Evolutionary conservation across 1,284 basidiomycete species (phyloP).

Genomic region (Boletellus sp.): DNA sequence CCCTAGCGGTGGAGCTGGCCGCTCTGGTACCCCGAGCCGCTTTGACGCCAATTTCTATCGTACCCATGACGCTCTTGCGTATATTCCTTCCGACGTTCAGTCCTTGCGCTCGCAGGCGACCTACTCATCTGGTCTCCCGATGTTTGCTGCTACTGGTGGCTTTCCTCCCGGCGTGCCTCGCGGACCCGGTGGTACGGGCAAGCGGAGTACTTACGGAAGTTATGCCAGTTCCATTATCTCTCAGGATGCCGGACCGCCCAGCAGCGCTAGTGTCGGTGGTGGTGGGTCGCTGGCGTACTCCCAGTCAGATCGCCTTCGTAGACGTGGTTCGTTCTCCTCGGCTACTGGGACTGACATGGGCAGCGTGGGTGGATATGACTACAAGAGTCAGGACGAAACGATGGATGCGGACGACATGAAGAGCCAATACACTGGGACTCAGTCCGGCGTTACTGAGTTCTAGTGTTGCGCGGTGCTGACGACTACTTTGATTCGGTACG

Average conservation of each 20-base stretch:
- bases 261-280: slow-evolving; percentile 44
- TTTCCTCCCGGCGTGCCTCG: slow-evolving; percentile 64
- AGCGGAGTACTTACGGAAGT: slow-evolving; percentile 74
- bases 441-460: slow-evolving; percentile 80
- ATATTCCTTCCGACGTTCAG: slow-evolving; percentile 93
- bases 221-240: slow-evolving; percentile 91
- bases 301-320: slow-evolving; percentile 70
- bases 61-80: slow-evolving; percentile 90
- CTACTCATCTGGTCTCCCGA: slow-evolving; percentile 85
- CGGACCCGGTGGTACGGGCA: slow-evolving; percentile 47
- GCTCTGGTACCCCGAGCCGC: slow-evolving; percentile 82
- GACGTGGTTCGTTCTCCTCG: slow-evolving; percentile 70
- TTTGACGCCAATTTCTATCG: slow-evolving; percentile 95
- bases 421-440: slow-evolving; percentile 78
- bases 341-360: slow-evolving; percentile 73
- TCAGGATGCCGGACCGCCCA: slow-evolving; percentile 72
- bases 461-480: slow-evolving; percentile 32
- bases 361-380: slow-evolving; percentile 74
- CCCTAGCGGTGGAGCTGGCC: slow-evolving; percentile 33
- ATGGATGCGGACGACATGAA: slow-evolving; percentile 79
- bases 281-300: slow-evolving; percentile 65
- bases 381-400: slow-evolving; percentile 81
- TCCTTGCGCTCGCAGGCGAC: slow-evolving; percentile 93
- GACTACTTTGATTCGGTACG: slow-evolving; percentile 5
- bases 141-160: slow-evolving; percentile 70